Evolutionary conservation across 1,284 basidiomycete species (phyloP).

Genomic region (Sporisorium iseilematis-ciliati): DNA sequence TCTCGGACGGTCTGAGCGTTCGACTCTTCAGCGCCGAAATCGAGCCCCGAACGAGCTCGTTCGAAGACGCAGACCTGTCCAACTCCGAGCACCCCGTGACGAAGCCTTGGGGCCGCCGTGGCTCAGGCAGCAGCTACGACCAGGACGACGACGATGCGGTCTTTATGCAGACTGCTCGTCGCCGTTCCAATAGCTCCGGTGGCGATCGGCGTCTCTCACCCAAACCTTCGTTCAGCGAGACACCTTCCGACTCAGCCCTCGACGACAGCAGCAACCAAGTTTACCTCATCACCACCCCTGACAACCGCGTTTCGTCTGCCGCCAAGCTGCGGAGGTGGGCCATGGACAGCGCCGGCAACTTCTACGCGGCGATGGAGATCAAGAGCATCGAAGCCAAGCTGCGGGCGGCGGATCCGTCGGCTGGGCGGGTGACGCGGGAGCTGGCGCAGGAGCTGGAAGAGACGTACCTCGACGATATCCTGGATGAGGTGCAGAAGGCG

Average conservation of each 20-base stretch:
- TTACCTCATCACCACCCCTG: conserved; percentile 68
- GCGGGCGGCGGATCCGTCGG: conserved; percentile 51
- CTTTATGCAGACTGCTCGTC: conserved; percentile 18
- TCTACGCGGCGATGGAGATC: conserved; percentile 69
- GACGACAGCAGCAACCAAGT: conserved; percentile 35
- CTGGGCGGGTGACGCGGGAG: conserved; percentile 26
- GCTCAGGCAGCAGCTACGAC: conserved; percentile 37
- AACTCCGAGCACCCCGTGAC: conserved; percentile 49
- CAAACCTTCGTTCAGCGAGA: conserved; percentile 18
- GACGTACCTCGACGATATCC: conserved; percentile 64
- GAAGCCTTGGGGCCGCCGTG: conserved; percentile 42
- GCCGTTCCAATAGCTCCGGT: conserved; percentile 28
- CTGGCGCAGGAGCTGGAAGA: conserved; percentile 53
- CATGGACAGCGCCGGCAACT: conserved; percentile 64
- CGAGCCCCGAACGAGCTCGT: conserved; percentile 23
- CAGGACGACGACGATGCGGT: conserved; percentile 33
- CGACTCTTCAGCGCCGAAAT: conserved; percentile 57
- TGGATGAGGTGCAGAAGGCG: conserved; percentile 67
- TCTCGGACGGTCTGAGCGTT: conserved; percentile 66
- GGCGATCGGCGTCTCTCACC: conserved; percentile 32
- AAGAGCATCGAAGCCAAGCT: conserved; percentile 67
- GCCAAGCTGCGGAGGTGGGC: conserved; percentile 68
- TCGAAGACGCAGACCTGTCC: conserved; percentile 38
- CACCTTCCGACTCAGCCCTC: conserved; percentile 7
- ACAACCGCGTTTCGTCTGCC: conserved; percentile 67